Evolutionary conservation across 805 yeast genomes (phyloP).

Genomic region (Saccharomycopsis javanensis): DNA sequence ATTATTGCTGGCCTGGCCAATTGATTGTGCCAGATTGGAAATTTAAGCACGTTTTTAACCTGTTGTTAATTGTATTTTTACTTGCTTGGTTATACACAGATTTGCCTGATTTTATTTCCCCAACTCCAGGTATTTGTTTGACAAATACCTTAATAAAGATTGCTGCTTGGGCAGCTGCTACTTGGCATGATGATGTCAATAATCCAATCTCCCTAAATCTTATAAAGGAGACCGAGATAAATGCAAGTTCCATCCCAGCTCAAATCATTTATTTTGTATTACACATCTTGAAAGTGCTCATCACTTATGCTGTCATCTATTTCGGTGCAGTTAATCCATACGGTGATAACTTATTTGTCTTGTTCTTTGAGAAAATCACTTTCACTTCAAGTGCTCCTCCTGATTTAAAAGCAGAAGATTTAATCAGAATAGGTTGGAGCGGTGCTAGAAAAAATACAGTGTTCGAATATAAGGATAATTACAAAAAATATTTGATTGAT

Average conservation of each 20-base stretch:
- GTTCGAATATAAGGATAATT: constrained; percentile 60
- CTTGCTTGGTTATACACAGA: constrained; percentile 83
- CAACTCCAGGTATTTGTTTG: constrained; percentile 85
- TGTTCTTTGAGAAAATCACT: constrained; percentile 20
- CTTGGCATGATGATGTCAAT: constrained; percentile 27
- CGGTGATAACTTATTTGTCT: constrained; percentile 34
- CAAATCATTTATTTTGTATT: constrained; percentile 63
- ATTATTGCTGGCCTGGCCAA: constrained; percentile 83
- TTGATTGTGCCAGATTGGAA: constrained; percentile 69
- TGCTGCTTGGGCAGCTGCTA: constrained; percentile 24
- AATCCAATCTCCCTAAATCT: constrained; percentile 37
- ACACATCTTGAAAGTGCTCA: constrained; percentile 53
- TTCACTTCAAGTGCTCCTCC: constrained; percentile 27
- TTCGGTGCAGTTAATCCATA: constrained; percentile 75
- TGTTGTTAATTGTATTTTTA: constrained; percentile 31
- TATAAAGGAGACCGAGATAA: constrained; percentile 37
- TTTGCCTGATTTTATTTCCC: constrained; percentile 78
- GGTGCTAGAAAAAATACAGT: constrained; percentile 68
- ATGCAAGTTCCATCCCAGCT: constrained; percentile 33
- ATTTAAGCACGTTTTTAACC: constrained; percentile 34
- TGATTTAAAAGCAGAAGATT: constrained; percentile 30
- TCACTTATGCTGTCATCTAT: constrained; percentile 49
- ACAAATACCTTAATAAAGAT: constrained; percentile 45
- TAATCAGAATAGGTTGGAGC: constrained; percentile 84
- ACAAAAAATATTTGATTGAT: constrained; percentile 54